Evolutionary conservation across 2,329 filamentous ascomycete species (phyloP), one percentile per base, ranked within the genome.

Genomic region (Ophiocordyceps camponoti-leonardi): DNA sequence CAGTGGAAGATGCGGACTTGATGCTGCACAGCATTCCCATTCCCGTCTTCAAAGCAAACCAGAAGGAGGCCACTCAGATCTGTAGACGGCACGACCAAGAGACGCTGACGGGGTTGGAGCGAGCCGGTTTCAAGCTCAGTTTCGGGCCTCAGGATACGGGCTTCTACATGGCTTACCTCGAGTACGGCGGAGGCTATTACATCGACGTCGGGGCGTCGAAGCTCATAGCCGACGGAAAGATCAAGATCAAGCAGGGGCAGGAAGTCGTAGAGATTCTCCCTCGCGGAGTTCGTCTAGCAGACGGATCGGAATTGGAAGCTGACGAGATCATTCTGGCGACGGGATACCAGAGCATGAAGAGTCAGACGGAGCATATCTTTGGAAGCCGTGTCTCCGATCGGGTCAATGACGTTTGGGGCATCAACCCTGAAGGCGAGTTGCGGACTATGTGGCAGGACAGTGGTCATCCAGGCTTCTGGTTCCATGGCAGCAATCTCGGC

Each of bases 281-380:
- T 0, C 53, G 62, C 0, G 68, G 66, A 1, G 49, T 72, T 0
- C 56, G 62, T 1, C 66, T 79, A 4, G 65, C 65, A 0, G 77
- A 82, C 48, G 77, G 77, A 0, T 59, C 61, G 0, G 67, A 69
- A 51, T 56, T 82, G 0, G 67, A 73, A 18, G 76, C 77, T 0
- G 79, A 83, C 49, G 68, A 81, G 49, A 70, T 83, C 10, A 68
- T 83, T 0, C 66, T 80, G 40, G 77, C 77, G 0, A 81, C 77
- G 0, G 77, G 75, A 0, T 83, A 81, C 51, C 71, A 79, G 49
- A 83, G 81, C 54, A 86, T 85, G 79, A 66, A 68, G 12, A 77
- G 73, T 0, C 73, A 73, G 19, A 74, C 79, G 2, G 62, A 73
- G n/a, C 65, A 67, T 30, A 72, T 81, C 19, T 68, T 85, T 45